Conservation (phyloP, 2,329 filamentous ascomycete genomes). For the Trichoderma gracile region DNA sequence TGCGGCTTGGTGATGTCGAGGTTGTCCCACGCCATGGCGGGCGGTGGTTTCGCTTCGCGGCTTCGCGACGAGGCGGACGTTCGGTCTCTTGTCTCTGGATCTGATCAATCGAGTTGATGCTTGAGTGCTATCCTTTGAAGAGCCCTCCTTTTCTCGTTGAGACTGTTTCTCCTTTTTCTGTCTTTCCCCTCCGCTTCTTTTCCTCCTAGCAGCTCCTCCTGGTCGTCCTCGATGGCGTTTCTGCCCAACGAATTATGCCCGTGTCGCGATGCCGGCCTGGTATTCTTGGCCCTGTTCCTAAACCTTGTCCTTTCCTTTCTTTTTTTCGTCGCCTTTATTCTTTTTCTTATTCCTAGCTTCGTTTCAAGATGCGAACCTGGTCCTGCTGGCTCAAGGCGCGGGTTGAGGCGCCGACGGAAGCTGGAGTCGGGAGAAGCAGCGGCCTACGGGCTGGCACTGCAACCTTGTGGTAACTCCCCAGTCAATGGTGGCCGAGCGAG, state of each 20-base stretch:
- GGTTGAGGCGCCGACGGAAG: conserved; percentile 10
- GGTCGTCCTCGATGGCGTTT: background rate
- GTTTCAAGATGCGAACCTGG: conserved; percentile 18
- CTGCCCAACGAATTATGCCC: background rate
- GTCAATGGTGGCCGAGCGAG: conserved; percentile 24
- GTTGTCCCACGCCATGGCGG: conserved; percentile 73
- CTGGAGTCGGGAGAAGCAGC: conserved; percentile 22
- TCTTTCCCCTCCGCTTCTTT: background rate
- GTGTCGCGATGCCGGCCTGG: background rate
- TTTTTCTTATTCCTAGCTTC: background rate
- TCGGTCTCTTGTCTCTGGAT: no score
- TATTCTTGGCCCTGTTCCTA: no score
- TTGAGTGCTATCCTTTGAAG: no score
- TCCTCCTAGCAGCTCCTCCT: conserved; percentile 1
- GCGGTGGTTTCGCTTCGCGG: background rate
- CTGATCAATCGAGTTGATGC: background rate
- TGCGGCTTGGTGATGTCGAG: conserved; percentile 89
- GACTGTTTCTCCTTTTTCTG: background rate
- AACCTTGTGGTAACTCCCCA: conserved; percentile 17
- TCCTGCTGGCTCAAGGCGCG: conserved; percentile 17
- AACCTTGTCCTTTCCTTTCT: background rate
- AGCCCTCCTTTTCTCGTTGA: background rate
- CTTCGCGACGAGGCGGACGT: background rate
- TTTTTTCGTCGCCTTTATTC: conserved; percentile 2
- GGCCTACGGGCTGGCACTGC: conserved; percentile 23